Evolutionary conservation across 192 early-diverging fungal species (phyloP), one percentile per base, ranked within the genome.

Genomic region (Rhizophagus clarus): DNA sequence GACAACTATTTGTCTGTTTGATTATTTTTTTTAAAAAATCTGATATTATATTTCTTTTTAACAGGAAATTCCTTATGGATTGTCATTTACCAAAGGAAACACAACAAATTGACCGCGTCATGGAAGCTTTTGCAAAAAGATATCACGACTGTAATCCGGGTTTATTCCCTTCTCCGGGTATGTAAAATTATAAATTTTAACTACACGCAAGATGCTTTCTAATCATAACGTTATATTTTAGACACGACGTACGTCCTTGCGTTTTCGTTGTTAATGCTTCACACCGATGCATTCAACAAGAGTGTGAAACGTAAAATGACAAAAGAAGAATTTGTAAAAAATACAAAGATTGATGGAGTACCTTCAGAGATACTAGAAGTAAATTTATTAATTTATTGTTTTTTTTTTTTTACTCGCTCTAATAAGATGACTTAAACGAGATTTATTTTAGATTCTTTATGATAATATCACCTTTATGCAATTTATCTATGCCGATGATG

Each of bases 261-360:
- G 10, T 96, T 93, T 83, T 93, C 94, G 4, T 84, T 96, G 17
- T 86, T 96, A 69, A 85, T 96, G 74, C 89, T 96, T 67, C 94
- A 96, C 80, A 94, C 94, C 1, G 95, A 96, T 82, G 93, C 93
- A 20, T 94, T 95, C 84, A 96, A 96, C 82, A 92, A 93, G 49
- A 89, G 89, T 56, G 90, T 95, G 24, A 88, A 88, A 51, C 89
- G 90, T 62, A 95, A 95, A 81, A 96, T 96, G 90, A 90, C 86
- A 20, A 94, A 93, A 84, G 87, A 90, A 22, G 91, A 93, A 79
- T 96, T 95, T 77, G 89, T 95, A 34, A 84, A 85, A 76, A 91
- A 90, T 47, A 90, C 92, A 31, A 90, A 88, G 74, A 91, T 96
- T 61, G 92, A 94, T 51, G 92, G 88, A 10, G 85, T 87, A 45